Evolutionary conservation across 2,329 filamentous ascomycete genomes (phyloP), one percentile per base, ranked within the genome.

Genomic region (Hypoxylon sp.): DNA sequence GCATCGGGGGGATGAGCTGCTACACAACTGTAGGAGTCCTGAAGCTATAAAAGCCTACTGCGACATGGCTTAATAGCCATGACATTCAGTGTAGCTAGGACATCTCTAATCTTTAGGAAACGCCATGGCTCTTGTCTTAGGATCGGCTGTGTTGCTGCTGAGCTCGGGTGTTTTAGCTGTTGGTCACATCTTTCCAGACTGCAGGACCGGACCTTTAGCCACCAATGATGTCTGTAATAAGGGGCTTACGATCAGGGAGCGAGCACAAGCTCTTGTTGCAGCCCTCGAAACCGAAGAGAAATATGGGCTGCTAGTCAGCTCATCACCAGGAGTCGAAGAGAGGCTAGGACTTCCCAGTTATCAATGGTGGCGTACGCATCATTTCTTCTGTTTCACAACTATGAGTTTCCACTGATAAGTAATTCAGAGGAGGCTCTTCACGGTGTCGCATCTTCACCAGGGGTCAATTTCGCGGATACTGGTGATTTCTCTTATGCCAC

Each of bases 271-370:
- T 39, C 66, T 73, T 1, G 68, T 73, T 19, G 56, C 65, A 1
- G 68, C 68, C 7, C 63, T 73, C 15, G 60, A 68, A 34, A 69
- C 65, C 3, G 60, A 71, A 5, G 71, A 73, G 62, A 73, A 72
- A 55, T 69, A 67, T 47, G 28, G 56, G 8, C 49, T 72, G 6
- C 46, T 71, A 47, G 54, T 49, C 15, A 78, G 72, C 69, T 73
- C 75, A 34, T 74, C 72, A 1, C 77, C 82, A 0, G 86, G 86
- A 0, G 83, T 86, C 7, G 79, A n/a, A n/a, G n/a, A 84, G 1
- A 79, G 86, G 30, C 78, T 90, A 1, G 86, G 86, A 4, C 75
- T 89, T 0, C 84, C 85, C 2, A 73, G 80, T 2, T 90, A 90
- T 68, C 78, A 85, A 68, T 87, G 86, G 79, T 89, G 86, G 85